A percentile compares a stretch with the other conserved stretches of the same genome.
Conservation (phyloP, 805 yeast species). For the Scheffersomyces coipomensis region DNA sequence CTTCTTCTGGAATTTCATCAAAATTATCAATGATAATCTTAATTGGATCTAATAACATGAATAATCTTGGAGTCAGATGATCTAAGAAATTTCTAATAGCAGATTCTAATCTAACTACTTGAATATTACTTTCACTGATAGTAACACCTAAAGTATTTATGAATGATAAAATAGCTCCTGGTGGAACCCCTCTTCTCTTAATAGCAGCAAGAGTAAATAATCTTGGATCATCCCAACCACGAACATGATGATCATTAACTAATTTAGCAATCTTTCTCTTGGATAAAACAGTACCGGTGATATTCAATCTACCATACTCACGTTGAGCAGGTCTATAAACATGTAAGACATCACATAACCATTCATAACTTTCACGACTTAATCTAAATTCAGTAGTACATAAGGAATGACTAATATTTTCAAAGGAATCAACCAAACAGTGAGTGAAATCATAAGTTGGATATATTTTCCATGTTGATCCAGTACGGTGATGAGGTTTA, state of each 20-base stretch:
- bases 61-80: conserved; percentile 87
- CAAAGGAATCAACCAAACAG: conserved; percentile 97
- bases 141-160: conserved; percentile 96
- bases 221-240: conserved; percentile 99
- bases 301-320: conserved; percentile 94
- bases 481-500: conserved; percentile 95
- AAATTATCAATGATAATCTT: conserved; percentile 81
- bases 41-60: conserved; percentile 89
- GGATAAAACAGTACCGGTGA: conserved; percentile 91
- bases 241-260: conserved; percentile 75
- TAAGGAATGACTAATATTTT: conserved; percentile 91
- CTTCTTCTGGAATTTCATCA: conserved; percentile 51
- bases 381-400: conserved; percentile 95
- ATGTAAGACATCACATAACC: conserved; percentile 94
- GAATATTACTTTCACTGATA: conserved; percentile 88
- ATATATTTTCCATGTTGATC: conserved; percentile 94
- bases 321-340: conserved; percentile 98
- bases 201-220: conserved; percentile 91
- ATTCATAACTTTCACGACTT: conserved; percentile 93
- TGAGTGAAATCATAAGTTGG: conserved; percentile 99
- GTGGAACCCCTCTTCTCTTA: conserved; percentile 97
- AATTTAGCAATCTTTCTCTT: conserved; percentile 94
- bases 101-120: conserved; percentile 83
- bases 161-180: conserved; percentile 92
- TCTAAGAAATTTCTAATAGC: conserved; percentile 87